Conservation (phyloP, 148 eudicot species). For the Linanthus parryae region DNA sequence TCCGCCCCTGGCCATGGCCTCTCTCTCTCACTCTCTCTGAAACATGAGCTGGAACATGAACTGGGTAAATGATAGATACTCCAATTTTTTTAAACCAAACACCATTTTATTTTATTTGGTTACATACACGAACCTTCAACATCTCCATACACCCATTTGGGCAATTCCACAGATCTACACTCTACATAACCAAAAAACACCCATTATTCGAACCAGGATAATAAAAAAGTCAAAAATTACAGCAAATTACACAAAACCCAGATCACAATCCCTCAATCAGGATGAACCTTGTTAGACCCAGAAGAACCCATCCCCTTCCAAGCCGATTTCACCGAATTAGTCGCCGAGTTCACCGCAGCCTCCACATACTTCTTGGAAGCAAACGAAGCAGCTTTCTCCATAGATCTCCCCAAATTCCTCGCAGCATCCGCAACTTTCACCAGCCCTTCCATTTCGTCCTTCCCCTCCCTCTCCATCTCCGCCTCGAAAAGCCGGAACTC, state of each 20-base stretch:
- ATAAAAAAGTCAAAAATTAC: background rate
- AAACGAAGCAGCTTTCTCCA: conserved; percentile 57
- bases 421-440: conserved; percentile 39
- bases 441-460: conserved; percentile 34
- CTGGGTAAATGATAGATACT: too few species aligned
- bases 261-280: conserved; percentile 33
- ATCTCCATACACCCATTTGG: too few species aligned
- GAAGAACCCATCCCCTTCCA: conserved; percentile 36
- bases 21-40: too few species aligned
- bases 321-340: conserved; percentile 61
- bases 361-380: conserved; percentile 71
- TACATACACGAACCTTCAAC: too few species aligned
- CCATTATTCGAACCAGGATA: too few species aligned
- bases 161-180: too few species aligned
- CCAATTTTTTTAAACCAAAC: too few species aligned
- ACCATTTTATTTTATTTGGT: too few species aligned
- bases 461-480: conserved; percentile 36
- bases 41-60: too few species aligned
- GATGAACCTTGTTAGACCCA: conserved; percentile 62
- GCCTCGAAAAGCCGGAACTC: conserved; percentile 59
- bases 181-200: too few species aligned
- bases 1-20: too few species aligned
- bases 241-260: background rate
- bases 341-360: conserved; percentile 62
- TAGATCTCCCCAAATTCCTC: conserved; percentile 39